Evolutionary conservation across 1,139 yeast species (phyloP).

Genomic region (Saccharomyces pastorianus): DNA sequence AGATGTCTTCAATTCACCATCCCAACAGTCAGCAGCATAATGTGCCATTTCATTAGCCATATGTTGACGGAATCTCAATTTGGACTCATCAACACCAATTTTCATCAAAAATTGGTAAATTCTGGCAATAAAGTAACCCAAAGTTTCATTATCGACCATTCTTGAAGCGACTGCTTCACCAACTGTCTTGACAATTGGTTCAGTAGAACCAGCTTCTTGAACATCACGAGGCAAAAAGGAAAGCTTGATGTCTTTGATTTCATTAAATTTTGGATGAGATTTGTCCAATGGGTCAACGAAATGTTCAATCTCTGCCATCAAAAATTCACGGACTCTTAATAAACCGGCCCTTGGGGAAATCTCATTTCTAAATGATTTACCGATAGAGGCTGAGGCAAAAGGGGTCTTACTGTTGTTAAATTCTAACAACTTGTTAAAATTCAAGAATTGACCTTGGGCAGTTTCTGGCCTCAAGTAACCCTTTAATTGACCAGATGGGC

Average conservation of each 20-base stretch:
- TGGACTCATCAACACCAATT: conserved; percentile 80
- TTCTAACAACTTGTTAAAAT: conserved; percentile 87
- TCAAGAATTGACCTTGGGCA: conserved; percentile 97
- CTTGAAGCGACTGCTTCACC: conserved; percentile 86
- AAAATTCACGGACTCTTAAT: conserved; percentile 93
- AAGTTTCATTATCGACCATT: conserved; percentile 91
- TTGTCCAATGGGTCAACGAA: conserved; percentile 90
- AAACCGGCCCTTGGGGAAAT: conserved; percentile 97
- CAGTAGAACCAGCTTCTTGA: conserved; percentile 79
- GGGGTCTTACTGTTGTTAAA: conserved; percentile 97
- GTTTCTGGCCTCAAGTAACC: conserved; percentile 98
- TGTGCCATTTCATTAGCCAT: conserved; percentile 99
- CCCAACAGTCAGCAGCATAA: conserved; percentile 99
- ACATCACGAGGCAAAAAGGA: conserved; percentile 76
- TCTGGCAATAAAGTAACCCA: conserved; percentile 94
- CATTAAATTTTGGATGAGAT: conserved; percentile 69
- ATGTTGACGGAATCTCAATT: conserved; percentile 96
- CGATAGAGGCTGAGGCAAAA: conserved; percentile 96
- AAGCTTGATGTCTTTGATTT: conserved; percentile 65
- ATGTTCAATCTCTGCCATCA: conserved; percentile 99
- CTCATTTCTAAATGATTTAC: conserved; percentile 97
- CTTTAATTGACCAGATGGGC: conserved; percentile 93
- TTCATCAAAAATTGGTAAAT: conserved; percentile 75
- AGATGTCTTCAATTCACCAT: conserved; percentile 90
- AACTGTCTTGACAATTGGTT: conserved; percentile 53